Conservation (phyloP, 2,329 filamentous ascomycete genomes). For the Emmonsia crescens region DNA sequence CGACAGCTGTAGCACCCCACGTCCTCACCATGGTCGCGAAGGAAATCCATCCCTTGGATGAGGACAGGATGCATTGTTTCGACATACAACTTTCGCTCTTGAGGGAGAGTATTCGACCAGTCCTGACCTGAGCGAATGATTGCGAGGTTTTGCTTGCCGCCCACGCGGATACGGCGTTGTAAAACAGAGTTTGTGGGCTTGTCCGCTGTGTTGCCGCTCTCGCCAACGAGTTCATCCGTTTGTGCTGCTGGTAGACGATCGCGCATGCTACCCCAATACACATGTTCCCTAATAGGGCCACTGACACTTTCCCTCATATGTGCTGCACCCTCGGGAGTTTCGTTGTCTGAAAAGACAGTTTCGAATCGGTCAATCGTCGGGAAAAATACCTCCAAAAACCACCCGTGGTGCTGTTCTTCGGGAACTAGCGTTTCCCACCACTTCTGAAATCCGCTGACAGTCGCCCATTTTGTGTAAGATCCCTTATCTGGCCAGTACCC, state of each 20-base stretch:
- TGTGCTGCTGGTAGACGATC: constrained; percentile 34
- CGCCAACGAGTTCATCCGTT: constrained; percentile 25
- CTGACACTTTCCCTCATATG: constrained; percentile 30
- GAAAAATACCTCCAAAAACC: constrained; percentile 35
- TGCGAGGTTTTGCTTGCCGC: constrained; percentile 31
- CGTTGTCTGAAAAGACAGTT: constrained; percentile 32
- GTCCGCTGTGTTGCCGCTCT: constrained; percentile 7
- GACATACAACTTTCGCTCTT: constrained; percentile 35
- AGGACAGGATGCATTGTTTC: constrained; percentile 38
- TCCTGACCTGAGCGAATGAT: constrained; percentile 39
- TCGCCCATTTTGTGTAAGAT: constrained; percentile 24
- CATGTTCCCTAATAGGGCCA: constrained; percentile 33
- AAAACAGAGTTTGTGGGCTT: background rate
- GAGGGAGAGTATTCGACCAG: constrained; percentile 31
- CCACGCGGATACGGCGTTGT: constrained; percentile 21
- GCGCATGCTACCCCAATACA: constrained; percentile 40
- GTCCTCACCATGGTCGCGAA: constrained; percentile 33
- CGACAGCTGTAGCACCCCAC: constrained; percentile 37
- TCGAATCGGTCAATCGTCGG: constrained; percentile 36
- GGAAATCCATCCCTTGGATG: constrained; percentile 35
- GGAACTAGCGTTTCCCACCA: constrained; percentile 30
- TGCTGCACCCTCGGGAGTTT: constrained; percentile 31
- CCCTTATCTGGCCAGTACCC: constrained; percentile 30
- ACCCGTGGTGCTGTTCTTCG: constrained; percentile 23
- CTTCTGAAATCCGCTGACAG: constrained; percentile 24